These are phyloP conservation scores for Beauveria medogensis DNA, from an alignment of 2,329 filamentous ascomycete species.

Conservation along the genomic window DNA sequence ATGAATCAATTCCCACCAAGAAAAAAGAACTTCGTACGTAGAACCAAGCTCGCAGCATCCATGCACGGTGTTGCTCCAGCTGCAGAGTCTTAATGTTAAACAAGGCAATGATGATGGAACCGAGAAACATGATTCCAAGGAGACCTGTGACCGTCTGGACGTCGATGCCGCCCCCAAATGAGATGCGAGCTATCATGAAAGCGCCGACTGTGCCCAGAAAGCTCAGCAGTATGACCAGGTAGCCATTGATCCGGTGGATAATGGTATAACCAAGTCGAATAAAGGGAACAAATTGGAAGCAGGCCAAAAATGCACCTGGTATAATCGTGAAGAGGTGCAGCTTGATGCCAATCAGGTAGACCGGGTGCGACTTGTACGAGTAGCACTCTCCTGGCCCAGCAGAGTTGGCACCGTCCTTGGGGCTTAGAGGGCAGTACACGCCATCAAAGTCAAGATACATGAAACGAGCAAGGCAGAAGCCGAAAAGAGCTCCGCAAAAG, in stretches of 20 bases:
- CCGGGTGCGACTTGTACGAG: conserved; percentile 20
- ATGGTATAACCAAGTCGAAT: conserved; percentile 38
- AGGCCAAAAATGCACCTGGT: conserved; percentile 33
- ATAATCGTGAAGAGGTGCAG: conserved; percentile 36
- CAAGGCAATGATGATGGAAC: conserved; percentile 36
- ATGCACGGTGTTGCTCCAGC: conserved; percentile 53
- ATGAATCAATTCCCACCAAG: no score
- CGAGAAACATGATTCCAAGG: conserved; percentile 34
- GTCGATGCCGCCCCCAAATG: conserved; percentile 41
- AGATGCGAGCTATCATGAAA: conserved; percentile 37
- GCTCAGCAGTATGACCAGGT: conserved; percentile 40
- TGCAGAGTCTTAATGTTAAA: conserved; percentile 50
- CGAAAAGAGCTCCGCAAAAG: conserved; percentile 34
- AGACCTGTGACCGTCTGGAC: conserved; percentile 35
- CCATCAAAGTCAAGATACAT: conserved; percentile 38
- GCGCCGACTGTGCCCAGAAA: conserved; percentile 37
- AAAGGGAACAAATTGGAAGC: conserved; percentile 38
- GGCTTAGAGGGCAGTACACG: conserved; percentile 18
- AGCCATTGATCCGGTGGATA: conserved; percentile 52
- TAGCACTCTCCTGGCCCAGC: conserved; percentile 31
- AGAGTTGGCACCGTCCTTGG: neutral
- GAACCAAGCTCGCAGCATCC: conserved; percentile 51
- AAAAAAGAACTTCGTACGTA: conserved; percentile 24
- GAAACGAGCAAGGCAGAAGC: conserved; percentile 38
- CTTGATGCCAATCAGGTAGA: conserved; percentile 31